Percentiles rank a stretch among this genome's conserved stretches.
Conservation (phyloP, 2,329 filamentous ascomycete genomes). For the Monilinia vaccinii-corymbosi region DNA sequence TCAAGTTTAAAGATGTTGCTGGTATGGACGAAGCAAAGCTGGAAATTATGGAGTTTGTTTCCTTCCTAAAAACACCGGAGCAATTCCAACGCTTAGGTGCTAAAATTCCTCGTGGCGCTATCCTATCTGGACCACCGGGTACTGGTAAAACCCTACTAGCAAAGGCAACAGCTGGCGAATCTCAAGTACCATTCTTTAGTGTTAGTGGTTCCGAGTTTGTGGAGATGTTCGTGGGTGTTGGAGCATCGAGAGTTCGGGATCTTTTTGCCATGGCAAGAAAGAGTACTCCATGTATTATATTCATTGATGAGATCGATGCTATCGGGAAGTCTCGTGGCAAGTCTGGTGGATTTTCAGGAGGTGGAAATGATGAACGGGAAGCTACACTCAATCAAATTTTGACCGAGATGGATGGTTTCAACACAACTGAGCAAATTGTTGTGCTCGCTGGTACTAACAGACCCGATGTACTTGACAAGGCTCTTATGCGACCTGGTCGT, state of each 20-base stretch:
- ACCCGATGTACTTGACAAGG: slow-evolving; percentile 89
- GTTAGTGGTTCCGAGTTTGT: slow-evolving; percentile 98
- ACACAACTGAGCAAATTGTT: slow-evolving; percentile 91
- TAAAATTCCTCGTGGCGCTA: slow-evolving; percentile 95
- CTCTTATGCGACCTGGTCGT: slow-evolving; percentile 89
- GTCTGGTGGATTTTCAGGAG: slow-evolving; percentile 58
- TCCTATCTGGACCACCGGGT: slow-evolving; percentile 93
- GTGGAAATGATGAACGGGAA: slow-evolving; percentile 95
- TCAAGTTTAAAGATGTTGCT: slow-evolving; percentile 93
- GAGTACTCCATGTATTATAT: slow-evolving; percentile 96
- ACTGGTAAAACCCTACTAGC: slow-evolving; percentile 97
- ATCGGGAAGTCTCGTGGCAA: slow-evolving; percentile 88
- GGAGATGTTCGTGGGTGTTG: slow-evolving; percentile 99
- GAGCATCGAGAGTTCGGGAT: slow-evolving; percentile 89
- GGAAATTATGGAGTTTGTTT: slow-evolving; percentile 99
- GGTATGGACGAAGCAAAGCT: slow-evolving; percentile 97
- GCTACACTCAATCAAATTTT: slow-evolving; percentile 96
- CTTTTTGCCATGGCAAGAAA: slow-evolving; percentile 91
- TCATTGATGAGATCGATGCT: slow-evolving; percentile 98
- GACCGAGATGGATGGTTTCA: slow-evolving; percentile 99
- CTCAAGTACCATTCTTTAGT: slow-evolving; percentile 93
- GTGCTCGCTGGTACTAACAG: slow-evolving; percentile 95
- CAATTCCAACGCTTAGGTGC: slow-evolving; percentile 90
- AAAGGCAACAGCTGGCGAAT: slow-evolving; percentile 96
- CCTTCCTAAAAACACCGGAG: slow-evolving; percentile 88